phyloP scores from a whole-genome alignment of 371 early-diverging fungal species.

The Sporodiniella umbellata region DNA sequence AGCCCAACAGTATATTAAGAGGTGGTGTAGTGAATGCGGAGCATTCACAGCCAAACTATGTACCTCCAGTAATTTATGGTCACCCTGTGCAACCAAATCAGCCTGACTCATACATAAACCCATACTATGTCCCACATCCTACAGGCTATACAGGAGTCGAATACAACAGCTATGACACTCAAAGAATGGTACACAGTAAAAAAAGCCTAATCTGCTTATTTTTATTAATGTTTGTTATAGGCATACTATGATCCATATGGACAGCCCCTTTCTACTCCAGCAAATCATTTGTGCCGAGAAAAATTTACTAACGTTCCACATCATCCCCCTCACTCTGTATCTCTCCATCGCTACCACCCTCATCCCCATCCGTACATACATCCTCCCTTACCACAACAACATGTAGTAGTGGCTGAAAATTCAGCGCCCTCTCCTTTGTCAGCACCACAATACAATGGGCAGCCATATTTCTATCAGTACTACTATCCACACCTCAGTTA shows the following conservation, averaged over 20 bases:
- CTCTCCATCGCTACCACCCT: background rate
- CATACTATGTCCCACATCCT: constrained; percentile 45
- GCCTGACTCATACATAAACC: constrained; percentile 26
- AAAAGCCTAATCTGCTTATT: background rate
- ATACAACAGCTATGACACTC: constrained; percentile 36
- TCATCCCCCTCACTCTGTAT: too few species aligned
- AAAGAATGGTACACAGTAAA: constrained; percentile 32
- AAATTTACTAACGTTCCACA: constrained; percentile 7
- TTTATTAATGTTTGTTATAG: constrained; percentile 5
- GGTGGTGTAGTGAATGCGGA: background rate
- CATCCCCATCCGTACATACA: background rate
- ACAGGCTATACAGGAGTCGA: constrained; percentile 65
- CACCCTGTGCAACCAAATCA: background rate
- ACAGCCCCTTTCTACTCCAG: constrained; percentile 9
- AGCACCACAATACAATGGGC: background rate
- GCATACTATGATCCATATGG: constrained; percentile 20
- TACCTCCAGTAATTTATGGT: background rate
- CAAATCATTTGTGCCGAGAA: constrained; percentile 9
- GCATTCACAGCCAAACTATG: constrained; percentile 1
- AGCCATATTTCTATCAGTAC: background rate
- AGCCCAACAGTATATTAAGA: too few species aligned
- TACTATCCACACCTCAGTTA: background rate
- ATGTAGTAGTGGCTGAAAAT: background rate
- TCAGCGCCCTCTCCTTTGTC: background rate
- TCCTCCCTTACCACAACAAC: background rate